Conservation (phyloP, 2,329 filamentous ascomycete genomes). For the Alternaria gansuensis region DNA sequence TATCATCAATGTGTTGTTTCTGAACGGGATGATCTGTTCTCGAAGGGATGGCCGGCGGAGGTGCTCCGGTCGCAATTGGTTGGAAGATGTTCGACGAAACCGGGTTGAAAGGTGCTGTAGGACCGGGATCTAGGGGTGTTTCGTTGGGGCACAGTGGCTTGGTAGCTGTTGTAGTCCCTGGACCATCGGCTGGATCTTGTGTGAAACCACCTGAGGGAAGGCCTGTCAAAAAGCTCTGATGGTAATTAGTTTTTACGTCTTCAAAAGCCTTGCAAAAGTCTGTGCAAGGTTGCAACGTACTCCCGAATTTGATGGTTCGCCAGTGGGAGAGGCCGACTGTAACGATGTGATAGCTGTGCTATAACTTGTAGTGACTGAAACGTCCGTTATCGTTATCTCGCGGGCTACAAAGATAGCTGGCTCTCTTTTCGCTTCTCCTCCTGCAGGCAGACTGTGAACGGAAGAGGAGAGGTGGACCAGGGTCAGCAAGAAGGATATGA, state of each 20-base stretch:
- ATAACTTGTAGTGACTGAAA: constrained; percentile 46
- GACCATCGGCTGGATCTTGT: constrained; percentile 35
- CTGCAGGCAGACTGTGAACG: constrained; percentile 38
- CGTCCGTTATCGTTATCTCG: constrained; percentile 32
- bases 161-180: constrained; percentile 29
- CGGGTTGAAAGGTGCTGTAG: constrained; percentile 27
- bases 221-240: constrained; percentile 43
- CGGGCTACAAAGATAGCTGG: constrained; percentile 29
- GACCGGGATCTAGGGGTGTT: constrained; percentile 42
- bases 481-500: constrained; percentile 38
- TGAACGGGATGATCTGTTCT: constrained; percentile 55
- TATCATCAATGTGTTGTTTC: constrained; percentile 51
- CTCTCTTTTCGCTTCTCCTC: constrained; percentile 26
- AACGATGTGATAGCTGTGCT: constrained; percentile 39
- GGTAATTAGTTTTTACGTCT: constrained; percentile 14
- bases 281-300: constrained; percentile 28
- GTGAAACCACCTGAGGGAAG: constrained; percentile 47
- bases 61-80: constrained; percentile 53
- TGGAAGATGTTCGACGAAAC: constrained; percentile 52
- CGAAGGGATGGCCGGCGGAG: constrained; percentile 50
- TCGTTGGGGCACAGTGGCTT: constrained; percentile 40
- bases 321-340: constrained; percentile 40
- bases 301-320: constrained; percentile 39
- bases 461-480: constrained; percentile 33
- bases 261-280: background rate